These are phyloP conservation scores for Auriscalpium microsporum DNA, from an alignment of 768 basidiomycete species.

Conservation along the genomic window DNA sequence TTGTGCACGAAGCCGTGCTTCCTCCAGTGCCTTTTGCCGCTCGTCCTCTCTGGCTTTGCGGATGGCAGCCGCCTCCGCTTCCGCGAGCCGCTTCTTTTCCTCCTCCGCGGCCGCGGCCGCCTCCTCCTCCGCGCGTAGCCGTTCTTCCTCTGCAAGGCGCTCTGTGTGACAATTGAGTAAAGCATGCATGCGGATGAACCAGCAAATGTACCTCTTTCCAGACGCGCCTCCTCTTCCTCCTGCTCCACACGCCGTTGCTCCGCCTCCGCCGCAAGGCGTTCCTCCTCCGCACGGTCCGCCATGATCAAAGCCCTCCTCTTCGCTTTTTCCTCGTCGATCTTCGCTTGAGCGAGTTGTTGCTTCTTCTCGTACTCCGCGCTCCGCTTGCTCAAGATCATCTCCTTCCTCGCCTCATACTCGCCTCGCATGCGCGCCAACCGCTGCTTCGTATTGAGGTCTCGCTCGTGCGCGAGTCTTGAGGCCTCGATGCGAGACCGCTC, in stretches of 20 bases:
- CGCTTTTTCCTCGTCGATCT: slow-evolving; percentile 80
- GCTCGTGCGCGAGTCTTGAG: slow-evolving; percentile 47
- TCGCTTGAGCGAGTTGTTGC: slow-evolving; percentile 48
- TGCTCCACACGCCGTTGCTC: slow-evolving; percentile 24
- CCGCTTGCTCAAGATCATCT: slow-evolving; percentile 47
- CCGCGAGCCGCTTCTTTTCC: slow-evolving; percentile 51
- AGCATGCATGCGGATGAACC: neutral
- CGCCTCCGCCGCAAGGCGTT: slow-evolving; percentile 32
- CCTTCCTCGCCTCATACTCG: slow-evolving; percentile 54
- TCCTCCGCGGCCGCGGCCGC: slow-evolving; percentile 35
- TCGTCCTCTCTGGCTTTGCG: slow-evolving; percentile 48
- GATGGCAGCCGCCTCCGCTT: slow-evolving; percentile 42
- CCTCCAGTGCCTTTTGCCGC: slow-evolving; percentile 42
- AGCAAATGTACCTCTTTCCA: slow-evolving; percentile 42
- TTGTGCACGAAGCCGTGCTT: slow-evolving; percentile 49
- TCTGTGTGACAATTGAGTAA: slow-evolving; percentile 9
- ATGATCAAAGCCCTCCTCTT: slow-evolving; percentile 52
- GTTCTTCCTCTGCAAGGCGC: slow-evolving; percentile 22
- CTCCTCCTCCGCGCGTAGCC: slow-evolving; percentile 21
- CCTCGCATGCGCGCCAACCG: slow-evolving; percentile 63
- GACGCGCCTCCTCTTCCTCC: slow-evolving; percentile 35
- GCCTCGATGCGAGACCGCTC: slow-evolving; percentile 51
- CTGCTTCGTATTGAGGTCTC: slow-evolving; percentile 65
- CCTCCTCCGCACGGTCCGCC: slow-evolving; percentile 53
- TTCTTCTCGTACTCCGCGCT: slow-evolving; percentile 57